A percentile compares a stretch with the other conserved stretches of the same genome.
These are phyloP conservation scores for Basidiobolus meristosporus DNA, from an alignment of 371 early-diverging fungal species.

Conservation along the genomic window DNA sequence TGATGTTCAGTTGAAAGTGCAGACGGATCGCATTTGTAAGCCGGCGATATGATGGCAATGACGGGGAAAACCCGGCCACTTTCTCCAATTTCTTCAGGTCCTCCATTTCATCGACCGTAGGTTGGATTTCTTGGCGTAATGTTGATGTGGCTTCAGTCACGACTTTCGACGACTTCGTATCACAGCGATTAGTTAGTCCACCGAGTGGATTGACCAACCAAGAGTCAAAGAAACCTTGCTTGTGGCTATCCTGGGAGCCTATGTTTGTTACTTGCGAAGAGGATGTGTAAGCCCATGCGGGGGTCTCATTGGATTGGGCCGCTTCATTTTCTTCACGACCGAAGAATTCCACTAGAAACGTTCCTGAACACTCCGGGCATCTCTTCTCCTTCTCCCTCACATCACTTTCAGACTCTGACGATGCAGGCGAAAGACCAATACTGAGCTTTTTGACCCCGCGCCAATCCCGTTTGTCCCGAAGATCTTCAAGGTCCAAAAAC, in stretches of 20 bases:
- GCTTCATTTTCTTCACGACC: background rate
- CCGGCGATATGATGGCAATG: background rate
- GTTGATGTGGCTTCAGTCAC: too few relatives aligned
- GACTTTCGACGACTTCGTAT: too few relatives aligned
- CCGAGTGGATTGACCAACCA: too few relatives aligned
- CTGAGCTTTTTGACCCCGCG: too few relatives aligned
- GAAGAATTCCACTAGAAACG: slow-evolving; percentile 2
- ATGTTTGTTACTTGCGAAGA: background rate
- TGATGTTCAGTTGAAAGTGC: background rate
- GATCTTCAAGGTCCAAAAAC: background rate
- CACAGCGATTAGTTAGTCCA: too few relatives aligned
- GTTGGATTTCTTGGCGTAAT: too few relatives aligned
- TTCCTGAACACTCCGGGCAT: slow-evolving; percentile 1
- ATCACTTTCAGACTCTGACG: background rate
- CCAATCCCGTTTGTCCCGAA: too few relatives aligned
- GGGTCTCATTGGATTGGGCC: background rate
- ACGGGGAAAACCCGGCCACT: background rate
- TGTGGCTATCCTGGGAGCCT: background rate
- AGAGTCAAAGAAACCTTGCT: too few relatives aligned
- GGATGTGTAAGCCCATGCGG: background rate
- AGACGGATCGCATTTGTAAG: slow-evolving; percentile 1
- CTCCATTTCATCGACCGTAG: too few relatives aligned
- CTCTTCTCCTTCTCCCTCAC: background rate
- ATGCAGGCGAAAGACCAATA: background rate
- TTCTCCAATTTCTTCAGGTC: too few relatives aligned